Percentiles rank a stretch among this genome's conserved stretches.
Evolutionary conservation across 2,329 filamentous ascomycete species (phyloP).

Genomic region (Phoma sp.): DNA sequence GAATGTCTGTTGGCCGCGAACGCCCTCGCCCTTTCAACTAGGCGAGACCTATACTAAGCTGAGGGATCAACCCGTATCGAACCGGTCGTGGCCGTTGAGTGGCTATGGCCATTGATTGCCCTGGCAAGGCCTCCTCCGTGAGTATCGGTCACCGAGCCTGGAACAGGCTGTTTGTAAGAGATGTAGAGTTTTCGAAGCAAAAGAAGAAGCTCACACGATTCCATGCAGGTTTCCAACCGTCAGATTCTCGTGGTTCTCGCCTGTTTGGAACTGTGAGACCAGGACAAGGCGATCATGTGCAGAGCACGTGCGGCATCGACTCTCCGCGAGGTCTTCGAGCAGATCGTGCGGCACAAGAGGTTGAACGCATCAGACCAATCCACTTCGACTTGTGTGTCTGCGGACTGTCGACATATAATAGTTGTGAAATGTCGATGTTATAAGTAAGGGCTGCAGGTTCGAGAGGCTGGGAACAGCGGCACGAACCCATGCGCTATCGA

Average conservation of each 20-base stretch:
- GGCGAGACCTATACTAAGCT: neutral
- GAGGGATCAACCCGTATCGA: neutral
- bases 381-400: neutral
- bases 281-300: neutral
- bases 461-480: neutral
- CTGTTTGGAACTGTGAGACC: neutral
- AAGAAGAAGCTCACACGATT: neutral
- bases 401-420: neutral
- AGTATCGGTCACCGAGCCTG: slow-evolving; percentile 11
- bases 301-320: neutral
- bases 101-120: neutral
- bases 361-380: neutral
- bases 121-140: too few relatives aligned
- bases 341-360: neutral
- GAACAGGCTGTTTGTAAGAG: neutral
- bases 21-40: neutral
- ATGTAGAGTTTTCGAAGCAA: neutral
- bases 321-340: neutral
- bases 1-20: neutral
- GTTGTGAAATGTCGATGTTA: neutral
- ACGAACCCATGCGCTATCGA: neutral
- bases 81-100: neutral
- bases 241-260: neutral
- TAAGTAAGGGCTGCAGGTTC: neutral
- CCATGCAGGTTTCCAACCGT: too few relatives aligned